phyloP scores from a whole-genome alignment of 768 basidiomycete species.

The Termitomyces sp. region DNA sequence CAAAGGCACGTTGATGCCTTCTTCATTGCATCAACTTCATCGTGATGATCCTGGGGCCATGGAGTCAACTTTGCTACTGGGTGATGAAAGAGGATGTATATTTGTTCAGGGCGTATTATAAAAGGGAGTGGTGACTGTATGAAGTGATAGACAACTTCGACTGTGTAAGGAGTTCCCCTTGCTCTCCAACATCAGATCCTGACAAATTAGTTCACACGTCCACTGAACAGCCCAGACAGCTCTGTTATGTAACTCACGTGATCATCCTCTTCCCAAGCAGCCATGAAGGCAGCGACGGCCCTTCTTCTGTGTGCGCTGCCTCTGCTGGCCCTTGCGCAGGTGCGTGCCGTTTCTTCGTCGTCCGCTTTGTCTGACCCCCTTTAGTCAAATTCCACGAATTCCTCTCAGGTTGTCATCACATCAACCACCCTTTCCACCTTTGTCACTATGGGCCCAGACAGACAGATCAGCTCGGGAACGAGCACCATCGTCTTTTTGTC shows the following conservation, averaged over 20 bases:
- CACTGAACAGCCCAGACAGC: too few relatives aligned
- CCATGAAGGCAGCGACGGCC: constrained; percentile 18
- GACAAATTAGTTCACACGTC: too few relatives aligned
- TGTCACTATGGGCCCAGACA: constrained; percentile 32
- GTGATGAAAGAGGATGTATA: too few relatives aligned
- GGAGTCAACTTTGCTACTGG: too few relatives aligned
- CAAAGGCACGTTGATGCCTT: too few relatives aligned
- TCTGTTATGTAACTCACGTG: constrained; percentile 4
- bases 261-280: constrained; percentile 6
- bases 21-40: too few relatives aligned
- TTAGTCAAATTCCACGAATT: constrained; percentile 5
- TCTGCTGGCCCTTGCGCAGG: constrained; percentile 39
- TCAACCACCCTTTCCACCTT: constrained; percentile 34
- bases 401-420: constrained; percentile 29
- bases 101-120: too few relatives aligned
- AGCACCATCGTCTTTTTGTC: constrained; percentile 41
- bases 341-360: constrained; percentile 4
- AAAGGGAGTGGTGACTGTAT: too few relatives aligned
- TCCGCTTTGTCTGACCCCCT: background rate
- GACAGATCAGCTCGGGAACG: constrained; percentile 33
- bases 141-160: too few relatives aligned
- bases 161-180: too few relatives aligned
- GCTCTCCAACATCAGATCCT: too few relatives aligned
- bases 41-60: too few relatives aligned
- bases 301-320: constrained; percentile 32